Conservation (phyloP, 106 monocot genomes). For the Platanthera guangdongensis region DNA sequence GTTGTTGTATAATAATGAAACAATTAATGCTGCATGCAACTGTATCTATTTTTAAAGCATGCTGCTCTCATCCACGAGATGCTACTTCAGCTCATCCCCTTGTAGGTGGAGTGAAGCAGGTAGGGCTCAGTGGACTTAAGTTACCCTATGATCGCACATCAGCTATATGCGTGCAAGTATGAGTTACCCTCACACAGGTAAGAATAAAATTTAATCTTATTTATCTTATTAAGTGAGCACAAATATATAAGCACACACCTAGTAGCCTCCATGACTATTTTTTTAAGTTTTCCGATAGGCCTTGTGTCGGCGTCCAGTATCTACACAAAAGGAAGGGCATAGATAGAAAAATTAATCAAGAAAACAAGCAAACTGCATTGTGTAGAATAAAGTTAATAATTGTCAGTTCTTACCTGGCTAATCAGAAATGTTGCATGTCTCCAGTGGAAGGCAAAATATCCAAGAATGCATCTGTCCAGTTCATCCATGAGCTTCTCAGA, state of each 20-base stretch:
- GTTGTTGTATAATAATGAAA: too few relatives aligned
- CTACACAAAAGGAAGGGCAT: conserved; percentile 14
- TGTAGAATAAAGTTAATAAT: background rate
- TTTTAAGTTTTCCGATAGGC: conserved; percentile 63
- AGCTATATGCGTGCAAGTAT: background rate
- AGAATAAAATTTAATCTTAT: background rate
- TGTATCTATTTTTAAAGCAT: background rate
- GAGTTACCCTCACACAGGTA: background rate
- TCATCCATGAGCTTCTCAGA: conserved; percentile 72
- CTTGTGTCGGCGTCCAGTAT: conserved; percentile 42
- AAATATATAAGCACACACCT: conserved; percentile 30
- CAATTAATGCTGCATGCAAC: background rate
- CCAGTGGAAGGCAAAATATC: conserved; percentile 92
- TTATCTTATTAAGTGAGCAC: background rate
- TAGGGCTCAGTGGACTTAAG: too few relatives aligned
- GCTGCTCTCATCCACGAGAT: background rate
- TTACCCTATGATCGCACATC: background rate
- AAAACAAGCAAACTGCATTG: background rate
- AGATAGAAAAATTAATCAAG: background rate
- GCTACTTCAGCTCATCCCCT: too few relatives aligned
- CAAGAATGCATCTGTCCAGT: conserved; percentile 83
- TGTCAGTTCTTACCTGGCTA: conserved; percentile 35
- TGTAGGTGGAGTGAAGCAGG: too few relatives aligned
- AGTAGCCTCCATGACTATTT: conserved; percentile 78
- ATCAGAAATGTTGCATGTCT: conserved; percentile 48